Evolutionary conservation across 2,329 filamentous ascomycete genomes (phyloP).

Genomic region (Coniella lustricola): DNA sequence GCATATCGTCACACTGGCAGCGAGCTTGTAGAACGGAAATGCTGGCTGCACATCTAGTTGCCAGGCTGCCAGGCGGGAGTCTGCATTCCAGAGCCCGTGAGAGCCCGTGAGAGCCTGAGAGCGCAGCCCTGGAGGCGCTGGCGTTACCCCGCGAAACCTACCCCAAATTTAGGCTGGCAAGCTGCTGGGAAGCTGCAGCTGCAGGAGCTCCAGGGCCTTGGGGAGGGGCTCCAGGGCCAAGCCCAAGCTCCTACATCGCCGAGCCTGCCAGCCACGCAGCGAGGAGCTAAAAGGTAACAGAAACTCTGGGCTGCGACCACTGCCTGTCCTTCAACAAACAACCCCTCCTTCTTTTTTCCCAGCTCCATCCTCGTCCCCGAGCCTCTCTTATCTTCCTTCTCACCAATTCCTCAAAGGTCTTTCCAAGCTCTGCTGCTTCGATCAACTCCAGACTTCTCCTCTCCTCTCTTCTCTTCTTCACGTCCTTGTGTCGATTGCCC

Average conservation of each 20-base stretch:
- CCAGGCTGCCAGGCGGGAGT: too few relatives aligned
- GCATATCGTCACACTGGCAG: too few relatives aligned
- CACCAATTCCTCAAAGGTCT: background rate
- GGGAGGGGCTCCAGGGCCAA: too few relatives aligned
- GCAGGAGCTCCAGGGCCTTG: too few relatives aligned
- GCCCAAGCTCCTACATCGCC: constrained; percentile 1
- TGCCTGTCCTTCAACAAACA: background rate
- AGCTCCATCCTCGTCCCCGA: background rate
- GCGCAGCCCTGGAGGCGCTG: too few relatives aligned
- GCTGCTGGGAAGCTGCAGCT: too few relatives aligned
- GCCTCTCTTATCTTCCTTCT: background rate
- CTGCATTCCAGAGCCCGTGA: too few relatives aligned
- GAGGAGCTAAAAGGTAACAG: constrained; percentile 13
- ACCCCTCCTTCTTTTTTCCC: constrained; percentile 7
- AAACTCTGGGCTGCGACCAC: background rate
- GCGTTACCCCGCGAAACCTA: too few relatives aligned
- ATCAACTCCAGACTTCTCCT: background rate
- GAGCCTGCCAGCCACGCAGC: constrained; percentile 2
- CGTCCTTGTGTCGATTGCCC: background rate
- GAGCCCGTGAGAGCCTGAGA: too few relatives aligned
- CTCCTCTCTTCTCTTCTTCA: background rate
- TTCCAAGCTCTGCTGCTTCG: background rate
- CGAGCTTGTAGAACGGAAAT: too few relatives aligned
- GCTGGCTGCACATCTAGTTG: too few relatives aligned
- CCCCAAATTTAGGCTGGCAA: too few relatives aligned